Conservation (phyloP, 352 stramenopile genomes). For the Phytopythium delawarense region DNA sequence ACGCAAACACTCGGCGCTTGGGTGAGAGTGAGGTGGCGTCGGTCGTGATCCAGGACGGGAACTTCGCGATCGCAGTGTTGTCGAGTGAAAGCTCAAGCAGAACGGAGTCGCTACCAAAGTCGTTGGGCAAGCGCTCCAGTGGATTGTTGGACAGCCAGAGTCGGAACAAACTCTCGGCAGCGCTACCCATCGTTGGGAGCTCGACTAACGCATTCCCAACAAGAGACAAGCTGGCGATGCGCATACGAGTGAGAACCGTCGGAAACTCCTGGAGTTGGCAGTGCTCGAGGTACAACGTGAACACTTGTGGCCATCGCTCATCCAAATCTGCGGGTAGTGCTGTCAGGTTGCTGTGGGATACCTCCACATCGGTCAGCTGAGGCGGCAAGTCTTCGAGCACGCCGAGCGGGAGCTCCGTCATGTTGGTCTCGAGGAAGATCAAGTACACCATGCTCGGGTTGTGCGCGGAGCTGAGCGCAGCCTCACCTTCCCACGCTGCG, state of each 20-base stretch:
- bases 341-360: constrained; percentile 15
- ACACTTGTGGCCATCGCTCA: constrained; percentile 7
- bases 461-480: constrained; percentile 4
- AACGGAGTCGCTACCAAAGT: neutral
- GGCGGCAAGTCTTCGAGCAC: constrained; percentile 10
- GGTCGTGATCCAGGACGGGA: constrained; percentile 10
- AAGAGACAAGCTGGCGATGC: constrained; percentile 11
- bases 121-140: constrained; percentile 7
- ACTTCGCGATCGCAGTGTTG: constrained; percentile 7
- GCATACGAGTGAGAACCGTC: constrained; percentile 4
- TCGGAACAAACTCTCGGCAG: neutral
- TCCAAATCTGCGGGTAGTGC: constrained; percentile 15
- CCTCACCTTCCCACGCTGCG: constrained; percentile 6
- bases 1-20: constrained; percentile 3
- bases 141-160: constrained; percentile 15
- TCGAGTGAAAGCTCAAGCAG: constrained; percentile 12
- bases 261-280: constrained; percentile 9
- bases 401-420: constrained; percentile 12
- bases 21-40: neutral
- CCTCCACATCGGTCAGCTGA: constrained; percentile 16
- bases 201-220: constrained; percentile 10
- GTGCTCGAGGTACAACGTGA: constrained; percentile 20
- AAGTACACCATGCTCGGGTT: constrained; percentile 21
- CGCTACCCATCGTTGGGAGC: constrained; percentile 2
- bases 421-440: constrained; percentile 10